A percentile compares a stretch with the other conserved stretches of the same genome.
phyloP scores from a whole-genome alignment of 495 filamentous ascomycete species.

The Tuber indicum region DNA sequence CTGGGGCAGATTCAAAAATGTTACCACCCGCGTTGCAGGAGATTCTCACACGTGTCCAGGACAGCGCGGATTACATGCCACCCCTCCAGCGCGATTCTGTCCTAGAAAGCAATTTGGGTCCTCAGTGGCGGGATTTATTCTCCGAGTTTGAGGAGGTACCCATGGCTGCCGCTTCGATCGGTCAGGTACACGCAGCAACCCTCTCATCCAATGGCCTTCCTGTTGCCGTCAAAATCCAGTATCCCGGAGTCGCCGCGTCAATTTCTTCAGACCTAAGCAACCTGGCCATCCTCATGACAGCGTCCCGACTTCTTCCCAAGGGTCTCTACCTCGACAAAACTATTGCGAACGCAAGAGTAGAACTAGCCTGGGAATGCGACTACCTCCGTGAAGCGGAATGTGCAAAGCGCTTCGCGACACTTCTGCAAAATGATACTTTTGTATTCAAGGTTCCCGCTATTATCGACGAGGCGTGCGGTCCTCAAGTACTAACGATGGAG shows the following conservation, averaged over 20 bases:
- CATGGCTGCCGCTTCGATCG: slow-evolving; percentile 95
- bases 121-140: slow-evolving; percentile 80
- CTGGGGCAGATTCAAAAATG: slow-evolving; percentile 78
- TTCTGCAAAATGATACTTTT: slow-evolving; percentile 61
- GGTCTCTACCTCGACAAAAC: slow-evolving; percentile 94
- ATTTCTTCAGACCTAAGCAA: slow-evolving; percentile 96
- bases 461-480: slow-evolving; percentile 71
- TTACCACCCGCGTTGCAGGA: slow-evolving; percentile 75
- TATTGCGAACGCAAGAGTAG: slow-evolving; percentile 88
- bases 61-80: slow-evolving; percentile 97
- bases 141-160: slow-evolving; percentile 79
- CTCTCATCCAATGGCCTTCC: slow-evolving; percentile 65
- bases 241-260: slow-evolving; percentile 90
- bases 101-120: slow-evolving; percentile 66
- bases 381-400: slow-evolving; percentile 82
- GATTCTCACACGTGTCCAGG: slow-evolving; percentile 88
- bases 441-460: slow-evolving; percentile 75
- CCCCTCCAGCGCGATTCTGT: slow-evolving; percentile 83
- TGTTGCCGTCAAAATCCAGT: slow-evolving; percentile 95
- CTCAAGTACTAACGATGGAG: slow-evolving; percentile 87
- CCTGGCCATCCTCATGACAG: slow-evolving; percentile 79
- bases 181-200: slow-evolving; percentile 83
- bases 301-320: slow-evolving; percentile 79
- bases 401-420: slow-evolving; percentile 62
- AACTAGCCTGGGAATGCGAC: slow-evolving; percentile 96